Base-by-base conservation (phyloP, 2,329 filamentous ascomycete genomes). In the Neofusicoccum sp. region DNA sequence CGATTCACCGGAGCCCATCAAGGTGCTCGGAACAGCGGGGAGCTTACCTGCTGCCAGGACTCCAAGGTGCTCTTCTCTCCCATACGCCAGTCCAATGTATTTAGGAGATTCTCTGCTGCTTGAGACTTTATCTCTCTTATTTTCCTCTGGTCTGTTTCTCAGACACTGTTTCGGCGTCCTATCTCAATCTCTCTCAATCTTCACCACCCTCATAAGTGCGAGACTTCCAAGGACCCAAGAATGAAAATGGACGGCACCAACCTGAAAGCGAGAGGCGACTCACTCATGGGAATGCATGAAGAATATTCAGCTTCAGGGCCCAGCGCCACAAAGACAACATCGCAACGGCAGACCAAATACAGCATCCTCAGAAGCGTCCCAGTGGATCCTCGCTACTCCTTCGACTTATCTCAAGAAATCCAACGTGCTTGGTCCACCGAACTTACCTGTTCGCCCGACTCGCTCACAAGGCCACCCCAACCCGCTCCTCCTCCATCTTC, bases 371-470 rank as follows among this genome's bases (percentile, higher is more conserved):
- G 14, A 43, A 63, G 49, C 22, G 61, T 33, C 16, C 49, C 61
- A 6, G 12, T 49, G 7, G 49, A 63, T 9, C 43, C 43, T 5
- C 33, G 43, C 4, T 63, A 56, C 41, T 56, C 61, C 43, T 63
- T 56, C 50, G 61, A 63, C 50, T 29, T 56, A n/a, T 45, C 50
- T 9, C 31, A 29, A 11, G 37, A 56, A 31, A 63, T 63, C 33
- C 61, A 52, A 39, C 44, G 36, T 2, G 43, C 50, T 22, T 63
- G 49, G 49, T 56, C 61, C 14, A 63, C 49, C n/a, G 61, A 56
- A 16, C 50, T 56, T 11, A 56, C 44, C 31, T 63, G 61, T 28
- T 49, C 12, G 4, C 49, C 49, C 29, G 61, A 63, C 33, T 12
- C 34, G 7, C 36, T 39, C 16, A 41, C 33, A 11, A 34, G 11